Evolutionary conservation across 768 basidiomycete species (phyloP).

Genomic region (Lyophyllum semitale): DNA sequence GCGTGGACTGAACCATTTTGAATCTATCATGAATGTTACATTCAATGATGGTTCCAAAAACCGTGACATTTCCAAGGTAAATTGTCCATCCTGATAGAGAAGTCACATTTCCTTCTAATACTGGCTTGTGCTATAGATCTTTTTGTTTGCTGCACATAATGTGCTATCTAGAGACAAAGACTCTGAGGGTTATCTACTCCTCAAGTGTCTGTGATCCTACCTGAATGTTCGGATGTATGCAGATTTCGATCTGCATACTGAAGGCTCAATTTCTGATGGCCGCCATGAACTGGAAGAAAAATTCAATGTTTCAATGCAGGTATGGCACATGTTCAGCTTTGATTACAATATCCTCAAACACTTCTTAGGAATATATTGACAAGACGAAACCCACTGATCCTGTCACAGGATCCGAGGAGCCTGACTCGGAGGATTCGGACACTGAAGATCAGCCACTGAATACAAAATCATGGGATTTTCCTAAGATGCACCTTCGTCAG

Average conservation of each 20-base stretch:
- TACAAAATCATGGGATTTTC: conserved; percentile 34
- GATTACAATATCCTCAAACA: neutral
- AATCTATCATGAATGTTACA: too few species aligned
- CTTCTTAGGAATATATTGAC: conserved; percentile 13
- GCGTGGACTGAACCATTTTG: too few species aligned
- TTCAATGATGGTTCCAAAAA: too few species aligned
- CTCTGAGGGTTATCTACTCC: conserved; percentile 18
- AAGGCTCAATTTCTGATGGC: conserved; percentile 28
- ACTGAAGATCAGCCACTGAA: too few species aligned
- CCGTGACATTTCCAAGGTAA: too few species aligned
- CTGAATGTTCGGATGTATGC: conserved; percentile 19
- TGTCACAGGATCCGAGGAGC: too few species aligned
- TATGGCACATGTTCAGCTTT: conserved; percentile 9
- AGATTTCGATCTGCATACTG: conserved; percentile 30
- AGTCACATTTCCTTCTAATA: too few species aligned
- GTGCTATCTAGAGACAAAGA: conserved; percentile 5
- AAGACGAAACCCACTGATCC: neutral
- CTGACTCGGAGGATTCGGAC: too few species aligned
- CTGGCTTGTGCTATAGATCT: neutral
- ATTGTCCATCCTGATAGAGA: too few species aligned
- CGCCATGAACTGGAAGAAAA: conserved; percentile 9
- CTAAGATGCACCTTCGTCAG: conserved; percentile 33
- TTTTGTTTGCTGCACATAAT: conserved; percentile 16
- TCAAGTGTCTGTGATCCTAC: conserved; percentile 22
- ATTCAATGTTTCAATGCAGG: conserved; percentile 22